Evolutionary conservation across 768 basidiomycete genomes (phyloP).

Genomic region (Amanita molliuscula): DNA sequence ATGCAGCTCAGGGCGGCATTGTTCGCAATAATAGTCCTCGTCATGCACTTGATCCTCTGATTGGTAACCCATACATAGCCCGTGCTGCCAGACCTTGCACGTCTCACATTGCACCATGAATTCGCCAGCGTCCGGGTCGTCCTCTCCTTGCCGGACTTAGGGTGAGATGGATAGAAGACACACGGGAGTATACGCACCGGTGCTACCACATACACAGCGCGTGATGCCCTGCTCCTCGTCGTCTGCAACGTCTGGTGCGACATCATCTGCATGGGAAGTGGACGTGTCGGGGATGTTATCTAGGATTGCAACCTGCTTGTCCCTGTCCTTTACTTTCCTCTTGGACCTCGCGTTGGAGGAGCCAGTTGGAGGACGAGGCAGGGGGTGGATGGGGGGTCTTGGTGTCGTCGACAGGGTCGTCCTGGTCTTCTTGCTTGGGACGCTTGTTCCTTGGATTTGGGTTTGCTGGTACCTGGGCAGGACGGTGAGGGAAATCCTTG

Average conservation of each 20-base stretch:
- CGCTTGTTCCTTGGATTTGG: conserved; percentile 42
- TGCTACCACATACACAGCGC: conserved; percentile 79
- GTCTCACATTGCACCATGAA: conserved; percentile 98
- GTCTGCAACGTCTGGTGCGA: conserved; percentile 31
- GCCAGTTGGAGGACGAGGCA: conserved; percentile 13
- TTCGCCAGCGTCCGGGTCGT: conserved; percentile 77
- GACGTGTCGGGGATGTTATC: conserved; percentile 17
- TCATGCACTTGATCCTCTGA: conserved; percentile 62
- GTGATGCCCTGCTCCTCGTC: conserved; percentile 61
- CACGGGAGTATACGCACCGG: conserved; percentile 36
- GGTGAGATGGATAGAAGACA: conserved; percentile 14
- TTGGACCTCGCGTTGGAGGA: conserved; percentile 31
- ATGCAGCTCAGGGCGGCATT: conserved; percentile 84
- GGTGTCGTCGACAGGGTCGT: conserved; percentile 48
- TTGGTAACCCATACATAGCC: conserved; percentile 89
- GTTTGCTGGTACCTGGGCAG: conserved; percentile 27
- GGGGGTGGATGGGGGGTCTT: conserved; percentile 31
- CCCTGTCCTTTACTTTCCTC: conserved; percentile 58
- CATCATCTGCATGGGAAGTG: conserved; percentile 21
- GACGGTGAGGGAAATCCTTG: conserved; percentile 33
- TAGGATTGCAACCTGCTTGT: conserved; percentile 18
- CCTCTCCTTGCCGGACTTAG: conserved; percentile 35
- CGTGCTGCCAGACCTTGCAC: conserved; percentile 98
- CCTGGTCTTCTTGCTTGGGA: conserved; percentile 64
- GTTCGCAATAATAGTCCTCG: conserved; percentile 89